Evolutionary conservation across 2,329 filamentous ascomycete species (phyloP), one percentile per base, ranked within the genome.

Genomic region (Aureobasidium sp.): DNA sequence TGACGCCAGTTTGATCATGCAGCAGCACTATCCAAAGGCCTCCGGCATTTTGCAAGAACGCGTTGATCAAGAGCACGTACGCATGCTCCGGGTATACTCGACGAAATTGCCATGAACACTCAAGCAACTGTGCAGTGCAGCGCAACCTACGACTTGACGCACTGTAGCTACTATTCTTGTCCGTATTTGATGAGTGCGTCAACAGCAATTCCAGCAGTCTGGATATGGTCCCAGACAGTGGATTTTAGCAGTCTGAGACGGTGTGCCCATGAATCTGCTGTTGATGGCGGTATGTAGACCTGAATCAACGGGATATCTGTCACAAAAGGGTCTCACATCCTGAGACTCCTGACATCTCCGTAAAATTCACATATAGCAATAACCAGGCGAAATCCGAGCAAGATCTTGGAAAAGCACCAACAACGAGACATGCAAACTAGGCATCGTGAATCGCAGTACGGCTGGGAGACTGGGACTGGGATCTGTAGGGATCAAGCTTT

Each of bases 1-100:
- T 62, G 49, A 42, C 49, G 50, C n/a, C 33, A 17, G 59, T 48
- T 40, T 54, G 48, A 27, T 61, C 39, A 61, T 61, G 40, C 59
- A 61, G 54, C 42, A 58, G 31, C 33, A 48, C 44, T 59, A 40
- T 29, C 31, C 37, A 45, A 57, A 39, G 31, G 40, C 27, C 47
- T 47, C 42, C 39, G 49, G 48, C 49, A 61, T 37, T 27, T 22
- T 61, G 27, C 12, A 17, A 47, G 17, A 37, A 40, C 39, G 49
- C 49, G 22, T 54, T 50, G 42, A 29, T 61, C 31, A 24, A 11
- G 22, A 37, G 44, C 42, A 49, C 50, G 37, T 31, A 60, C 47
- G 24, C 57, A 37, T 44, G 12, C 31, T 50, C 47, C 37, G 47
- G 35, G 15, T 52, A 44, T 33, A 44, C 37, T 47, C 29, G 42